Base-by-base conservation (phyloP, 441 rosid species). In the Arabidopsis hybrid region DNA sequence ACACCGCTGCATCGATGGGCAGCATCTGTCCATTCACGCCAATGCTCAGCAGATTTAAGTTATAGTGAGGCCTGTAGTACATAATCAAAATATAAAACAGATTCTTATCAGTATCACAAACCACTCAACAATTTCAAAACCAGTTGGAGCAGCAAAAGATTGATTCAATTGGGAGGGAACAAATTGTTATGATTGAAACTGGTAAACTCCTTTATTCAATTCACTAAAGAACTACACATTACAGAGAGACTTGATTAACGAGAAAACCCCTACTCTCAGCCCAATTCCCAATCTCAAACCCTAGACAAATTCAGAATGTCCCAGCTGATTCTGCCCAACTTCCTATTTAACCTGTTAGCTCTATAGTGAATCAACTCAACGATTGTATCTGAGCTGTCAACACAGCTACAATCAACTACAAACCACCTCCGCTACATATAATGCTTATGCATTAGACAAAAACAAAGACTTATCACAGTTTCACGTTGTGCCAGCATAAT, bases 61-160 rank as follows among this genome's bases (percentile, higher is more conserved):
- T 89, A 78, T 89, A 87, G 77, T 89, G 92, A 72, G 95, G 86
- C 88, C 92, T 87, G 86, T 78, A 70, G 3, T 11, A 66, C 67
- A 0, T 71, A 39, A 35, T 46, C 29, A 31, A 26, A 38, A 63
- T 26, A 40, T 47, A 8, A 38, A 38, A 55, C 60, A 69, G 10
- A 46, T 40, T 61, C 53, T 60, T 60, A 60, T 53, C 21, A 35
- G 57, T 26, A 53, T 14, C 46, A 59, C 66, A 46, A 31, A 35
- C 53, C 50, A 65, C 31, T 46, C 34, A 43, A 26, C 39, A 16
- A 43, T 26, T 64, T 55, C 50, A 38, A 9, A 32, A 18, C 38
- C 5, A 42, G 46, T 8, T 36, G 16, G 38, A 36, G 57, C 18
- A 67, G 53, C 4, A 42, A 52, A 55, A 67, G 53, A 31, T n/a